These are phyloP conservation scores for Cladosporium oxysporum DNA, from an alignment of 2,329 filamentous ascomycete species.

Conservation along the genomic window DNA sequence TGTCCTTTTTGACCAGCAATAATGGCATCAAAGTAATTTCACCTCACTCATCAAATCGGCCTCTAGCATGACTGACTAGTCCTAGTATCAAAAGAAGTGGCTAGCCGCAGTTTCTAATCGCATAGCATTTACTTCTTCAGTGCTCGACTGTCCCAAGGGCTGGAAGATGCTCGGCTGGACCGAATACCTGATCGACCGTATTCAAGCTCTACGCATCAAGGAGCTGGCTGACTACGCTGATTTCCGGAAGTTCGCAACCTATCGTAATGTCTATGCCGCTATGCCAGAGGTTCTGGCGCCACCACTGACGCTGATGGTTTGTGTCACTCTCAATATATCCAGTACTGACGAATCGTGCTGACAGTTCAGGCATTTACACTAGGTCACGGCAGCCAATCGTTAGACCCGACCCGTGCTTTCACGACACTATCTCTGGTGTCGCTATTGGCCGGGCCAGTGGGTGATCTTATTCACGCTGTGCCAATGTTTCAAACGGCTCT, in stretches of 20 bases:
- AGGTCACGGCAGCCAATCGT: constrained; percentile 4
- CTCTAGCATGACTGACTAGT: not conserved
- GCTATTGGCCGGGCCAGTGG: constrained; percentile 22
- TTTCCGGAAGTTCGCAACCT: constrained; percentile 26
- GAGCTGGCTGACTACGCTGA: constrained; percentile 24
- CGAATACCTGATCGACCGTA: constrained; percentile 23
- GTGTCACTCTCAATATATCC: constrained; percentile 3
- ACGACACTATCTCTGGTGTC: constrained; percentile 24
- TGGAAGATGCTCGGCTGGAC: constrained; percentile 29
- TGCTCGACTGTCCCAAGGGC: constrained; percentile 23
- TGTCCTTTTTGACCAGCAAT: constrained; percentile 25
- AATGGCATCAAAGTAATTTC: constrained; percentile 14
- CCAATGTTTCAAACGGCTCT: constrained; percentile 24
- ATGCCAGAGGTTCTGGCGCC: constrained; percentile 21
- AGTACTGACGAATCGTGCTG: not conserved
- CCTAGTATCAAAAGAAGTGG: constrained; percentile 26
- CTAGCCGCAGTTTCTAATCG: constrained; percentile 23
- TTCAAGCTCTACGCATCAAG: constrained; percentile 25
- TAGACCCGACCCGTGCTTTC: constrained; percentile 25
- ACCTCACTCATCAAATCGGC: not conserved
- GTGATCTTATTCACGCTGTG: constrained; percentile 25
- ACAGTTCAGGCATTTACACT: not conserved
- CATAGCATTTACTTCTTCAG: constrained; percentile 25
- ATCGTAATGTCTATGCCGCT: constrained; percentile 24
- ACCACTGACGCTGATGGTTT: constrained; percentile 25